Evolutionary conservation across 2,329 filamentous ascomycete genomes (phyloP).

Genomic region (Cladosporium colombiae): DNA sequence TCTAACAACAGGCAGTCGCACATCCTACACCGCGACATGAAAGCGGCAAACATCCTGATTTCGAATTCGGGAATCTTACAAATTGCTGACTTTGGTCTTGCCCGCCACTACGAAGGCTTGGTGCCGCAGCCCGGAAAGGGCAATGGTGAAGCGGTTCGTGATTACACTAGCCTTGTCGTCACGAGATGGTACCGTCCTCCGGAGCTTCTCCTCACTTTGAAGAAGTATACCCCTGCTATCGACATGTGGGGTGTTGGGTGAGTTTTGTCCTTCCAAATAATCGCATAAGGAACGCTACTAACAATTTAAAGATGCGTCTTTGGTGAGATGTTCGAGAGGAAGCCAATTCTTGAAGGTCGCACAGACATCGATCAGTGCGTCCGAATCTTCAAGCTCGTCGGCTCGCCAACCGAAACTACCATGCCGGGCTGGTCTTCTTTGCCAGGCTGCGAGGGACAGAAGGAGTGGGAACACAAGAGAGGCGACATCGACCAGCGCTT

Average conservation of each 20-base stretch:
- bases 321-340: slow-evolving; percentile 93
- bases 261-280: slow-evolving; percentile 36
- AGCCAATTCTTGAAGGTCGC: slow-evolving; percentile 87
- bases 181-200: slow-evolving; percentile 97
- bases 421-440: slow-evolving; percentile 91
- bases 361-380: slow-evolving; percentile 88
- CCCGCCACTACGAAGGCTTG: slow-evolving; percentile 85
- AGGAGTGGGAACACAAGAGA: slow-evolving; percentile 59
- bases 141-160: slow-evolving; percentile 79
- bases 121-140: slow-evolving; percentile 75
- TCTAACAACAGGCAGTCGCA: slow-evolving; percentile 43
- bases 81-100: slow-evolving; percentile 95
- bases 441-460: slow-evolving; percentile 76
- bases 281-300: slow-evolving; percentile 23
- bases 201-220: slow-evolving; percentile 83
- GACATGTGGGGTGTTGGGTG: slow-evolving; percentile 96
- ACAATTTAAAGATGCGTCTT: slow-evolving; percentile 76
- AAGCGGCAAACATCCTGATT: slow-evolving; percentile 95
- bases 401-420: slow-evolving; percentile 80
- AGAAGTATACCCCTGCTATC: slow-evolving; percentile 93
- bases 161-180: slow-evolving; percentile 96
- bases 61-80: slow-evolving; percentile 91
- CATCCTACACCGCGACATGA: slow-evolving; percentile 97
- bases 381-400: slow-evolving; percentile 90
- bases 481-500: slow-evolving; percentile 74